Percentiles rank a stretch among this genome's conserved stretches.
Conservation (phyloP, 2,329 filamentous ascomycete genomes). For the Ceratocystis papillata region DNA sequence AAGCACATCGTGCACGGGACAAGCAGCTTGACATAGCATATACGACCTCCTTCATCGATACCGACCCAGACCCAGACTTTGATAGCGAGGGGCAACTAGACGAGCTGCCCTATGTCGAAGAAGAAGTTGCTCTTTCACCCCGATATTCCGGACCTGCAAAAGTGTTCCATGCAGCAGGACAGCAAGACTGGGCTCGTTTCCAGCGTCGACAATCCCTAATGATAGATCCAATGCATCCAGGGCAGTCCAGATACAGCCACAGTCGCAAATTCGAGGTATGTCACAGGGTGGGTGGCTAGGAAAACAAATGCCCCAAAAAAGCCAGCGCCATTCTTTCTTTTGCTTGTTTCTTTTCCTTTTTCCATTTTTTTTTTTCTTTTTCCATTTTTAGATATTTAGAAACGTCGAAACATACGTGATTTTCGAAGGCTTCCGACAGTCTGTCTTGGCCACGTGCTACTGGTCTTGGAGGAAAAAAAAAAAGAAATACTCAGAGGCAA, state of each 20-base stretch:
- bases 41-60: slow-evolving; percentile 25
- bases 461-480: slow-evolving; percentile 1
- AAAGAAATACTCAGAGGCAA: slow-evolving; percentile 2
- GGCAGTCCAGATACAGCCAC: not conserved
- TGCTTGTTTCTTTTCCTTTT: too few relatives aligned
- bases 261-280: not conserved
- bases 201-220: slow-evolving; percentile 5
- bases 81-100: slow-evolving; percentile 24
- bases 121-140: slow-evolving; percentile 20
- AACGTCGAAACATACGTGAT: slow-evolving; percentile 11
- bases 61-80: slow-evolving; percentile 28
- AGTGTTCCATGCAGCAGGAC: slow-evolving; percentile 2
- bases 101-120: slow-evolving; percentile 21
- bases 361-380: not conserved
- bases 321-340: not conserved
- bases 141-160: slow-evolving; percentile 19
- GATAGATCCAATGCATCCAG: slow-evolving; percentile 4
- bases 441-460: slow-evolving; percentile 11
- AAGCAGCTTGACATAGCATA: slow-evolving; percentile 19
- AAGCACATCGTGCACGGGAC: slow-evolving; percentile 21
- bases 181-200: slow-evolving; percentile 9
- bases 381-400: slow-evolving; percentile 7
- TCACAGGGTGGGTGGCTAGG: not conserved
- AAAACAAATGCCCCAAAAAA: not conserved
- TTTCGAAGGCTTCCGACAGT: not conserved